A percentile compares a stretch with the other conserved stretches of the same genome.
phyloP scores from a whole-genome alignment of 1,139 yeast genomes.

The Kluyveromyces sp. region DNA sequence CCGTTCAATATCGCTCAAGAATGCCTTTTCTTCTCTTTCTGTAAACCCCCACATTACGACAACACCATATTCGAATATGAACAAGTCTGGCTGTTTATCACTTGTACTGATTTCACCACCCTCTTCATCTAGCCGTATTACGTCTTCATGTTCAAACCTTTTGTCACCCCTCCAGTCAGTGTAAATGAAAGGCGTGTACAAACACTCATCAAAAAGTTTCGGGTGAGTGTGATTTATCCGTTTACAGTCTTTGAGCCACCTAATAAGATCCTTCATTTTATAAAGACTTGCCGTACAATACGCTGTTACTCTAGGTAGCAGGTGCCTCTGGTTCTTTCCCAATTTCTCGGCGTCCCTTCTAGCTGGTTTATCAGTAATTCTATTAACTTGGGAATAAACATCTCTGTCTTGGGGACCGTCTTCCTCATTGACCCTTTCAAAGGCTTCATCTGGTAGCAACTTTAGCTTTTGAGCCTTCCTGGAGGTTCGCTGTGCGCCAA shows the following conservation, averaged over 20 bases:
- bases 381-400: slow-evolving; percentile 75
- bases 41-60: slow-evolving; percentile 94
- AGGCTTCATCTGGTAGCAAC: slow-evolving; percentile 75
- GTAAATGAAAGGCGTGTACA: slow-evolving; percentile 82
- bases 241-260: slow-evolving; percentile 80
- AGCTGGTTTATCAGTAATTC: slow-evolving; percentile 86
- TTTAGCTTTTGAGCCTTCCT: slow-evolving; percentile 83
- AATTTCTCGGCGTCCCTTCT: slow-evolving; percentile 89
- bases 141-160: slow-evolving; percentile 38
- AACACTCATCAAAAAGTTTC: slow-evolving; percentile 84
- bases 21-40: slow-evolving; percentile 72
- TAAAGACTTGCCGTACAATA: slow-evolving; percentile 94
- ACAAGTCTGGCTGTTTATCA: slow-evolving; percentile 65
- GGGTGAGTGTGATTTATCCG: slow-evolving; percentile 73
- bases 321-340: slow-evolving; percentile 81
- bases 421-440: slow-evolving; percentile 27
- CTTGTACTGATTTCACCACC: slow-evolving; percentile 90
- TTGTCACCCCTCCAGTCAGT: slow-evolving; percentile 65
- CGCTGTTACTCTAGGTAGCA: slow-evolving; percentile 86
- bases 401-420: slow-evolving; percentile 41
- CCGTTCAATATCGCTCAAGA: slow-evolving; percentile 72
- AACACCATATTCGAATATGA: slow-evolving; percentile 91
- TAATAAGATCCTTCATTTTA: slow-evolving; percentile 73
- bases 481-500: slow-evolving; percentile 81
- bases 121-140: slow-evolving; percentile 77